Percentiles rank a stretch among this genome's conserved stretches.
Evolutionary conservation across 345 rosid genomes (phyloP).

Genomic region (Noccaea caerulescens): DNA sequence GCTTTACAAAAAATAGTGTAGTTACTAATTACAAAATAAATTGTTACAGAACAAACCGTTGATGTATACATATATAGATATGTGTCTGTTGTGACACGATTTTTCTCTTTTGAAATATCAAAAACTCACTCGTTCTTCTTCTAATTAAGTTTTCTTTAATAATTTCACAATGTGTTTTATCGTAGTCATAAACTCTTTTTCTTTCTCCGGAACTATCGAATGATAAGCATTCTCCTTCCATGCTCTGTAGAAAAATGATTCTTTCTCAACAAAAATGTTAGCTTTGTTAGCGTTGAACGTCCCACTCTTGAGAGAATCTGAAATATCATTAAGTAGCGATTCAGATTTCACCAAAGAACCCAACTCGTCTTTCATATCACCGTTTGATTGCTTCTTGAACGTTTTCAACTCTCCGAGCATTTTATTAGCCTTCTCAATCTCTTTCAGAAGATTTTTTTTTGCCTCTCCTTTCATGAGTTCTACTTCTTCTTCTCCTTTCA

Average conservation of each 20-base stretch:
- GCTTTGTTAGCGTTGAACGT: conserved; percentile 27
- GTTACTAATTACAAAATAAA: conserved; percentile 21
- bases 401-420: conserved; percentile 40
- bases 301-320: conserved; percentile 34
- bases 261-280: conserved; percentile 34
- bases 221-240: conserved; percentile 42
- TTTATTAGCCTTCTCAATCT: conserved; percentile 36
- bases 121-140: not conserved
- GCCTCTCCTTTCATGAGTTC: conserved; percentile 21
- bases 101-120: not conserved
- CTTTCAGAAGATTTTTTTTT: conserved; percentile 17
- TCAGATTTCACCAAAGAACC: conserved; percentile 40
- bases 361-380: conserved; percentile 35
- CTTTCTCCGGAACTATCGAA: conserved; percentile 40
- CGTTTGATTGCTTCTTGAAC: conserved; percentile 29
- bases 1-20: conserved; percentile 16
- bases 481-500: conserved; percentile 33
- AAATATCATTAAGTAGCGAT: conserved; percentile 32
- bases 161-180: conserved; percentile 38
- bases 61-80: not conserved
- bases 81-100: not conserved
- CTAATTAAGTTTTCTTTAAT: conserved; percentile 38
- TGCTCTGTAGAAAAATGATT: conserved; percentile 37
- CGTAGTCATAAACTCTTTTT: conserved; percentile 40
- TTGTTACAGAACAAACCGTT: not conserved